Conservation (phyloP, 1,284 basidiomycete species). For the Ganoderma leucocontextum region DNA sequence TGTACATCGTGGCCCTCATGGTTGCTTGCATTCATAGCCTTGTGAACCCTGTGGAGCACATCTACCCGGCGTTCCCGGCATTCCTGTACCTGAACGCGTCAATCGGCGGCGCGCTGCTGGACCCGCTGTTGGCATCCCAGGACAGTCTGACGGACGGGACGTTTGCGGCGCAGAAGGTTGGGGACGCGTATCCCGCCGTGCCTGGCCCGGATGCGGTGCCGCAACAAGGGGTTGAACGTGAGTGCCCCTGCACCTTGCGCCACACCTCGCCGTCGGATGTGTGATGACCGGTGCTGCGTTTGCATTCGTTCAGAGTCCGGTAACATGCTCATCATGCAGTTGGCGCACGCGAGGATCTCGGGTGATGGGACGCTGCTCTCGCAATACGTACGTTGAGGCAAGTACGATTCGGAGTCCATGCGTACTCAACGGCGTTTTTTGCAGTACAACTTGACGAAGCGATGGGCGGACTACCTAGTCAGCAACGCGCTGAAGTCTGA, state of each 20-base stretch:
- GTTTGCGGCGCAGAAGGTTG: conserved; percentile 53
- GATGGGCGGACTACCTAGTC: conserved; percentile 76
- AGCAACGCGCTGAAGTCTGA: conserved; percentile 61
- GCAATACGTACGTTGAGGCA: conserved; percentile 52
- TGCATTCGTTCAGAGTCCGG: conserved; percentile 57
- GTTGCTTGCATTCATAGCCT: conserved; percentile 22
- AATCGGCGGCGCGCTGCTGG: conserved; percentile 50
- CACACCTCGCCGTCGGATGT: neutral
- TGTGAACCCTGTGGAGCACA: conserved; percentile 55
- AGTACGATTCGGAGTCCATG: neutral
- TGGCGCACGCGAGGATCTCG: conserved; percentile 69
- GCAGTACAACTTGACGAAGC: conserved; percentile 62
- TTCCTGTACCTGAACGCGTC: conserved; percentile 56
- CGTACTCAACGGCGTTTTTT: neutral
- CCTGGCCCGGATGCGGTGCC: conserved; percentile 11
- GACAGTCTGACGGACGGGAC: conserved; percentile 35
- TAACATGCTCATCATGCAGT: conserved; percentile 76
- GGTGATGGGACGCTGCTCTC: conserved; percentile 60
- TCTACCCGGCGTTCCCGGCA: conserved; percentile 57
- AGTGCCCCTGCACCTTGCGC: neutral
- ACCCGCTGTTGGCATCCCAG: conserved; percentile 56
- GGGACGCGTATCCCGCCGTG: conserved; percentile 35
- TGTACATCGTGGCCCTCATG: too few relatives aligned
- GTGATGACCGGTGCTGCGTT: neutral
- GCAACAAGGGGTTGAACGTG: conserved; percentile 24